phyloP scores from a whole-genome alignment of 495 filamentous ascomycete genomes.

The Pyrenula massariospora region DNA sequence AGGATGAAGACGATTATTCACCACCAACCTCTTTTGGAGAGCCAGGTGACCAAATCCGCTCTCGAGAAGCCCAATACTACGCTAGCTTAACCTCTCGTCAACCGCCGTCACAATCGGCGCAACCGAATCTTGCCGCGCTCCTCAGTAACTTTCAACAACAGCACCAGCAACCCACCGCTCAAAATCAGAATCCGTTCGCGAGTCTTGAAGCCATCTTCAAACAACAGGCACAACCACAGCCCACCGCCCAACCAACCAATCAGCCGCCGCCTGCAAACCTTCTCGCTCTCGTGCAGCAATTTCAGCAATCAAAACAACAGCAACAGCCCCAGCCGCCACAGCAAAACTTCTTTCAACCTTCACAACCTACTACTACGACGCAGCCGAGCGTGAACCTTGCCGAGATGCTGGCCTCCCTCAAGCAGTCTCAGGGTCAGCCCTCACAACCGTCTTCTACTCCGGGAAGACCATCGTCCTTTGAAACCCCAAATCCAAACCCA shows the following conservation, averaged over 20 bases:
- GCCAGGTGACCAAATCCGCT: conserved; percentile 25
- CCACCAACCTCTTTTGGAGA: conserved; percentile 34
- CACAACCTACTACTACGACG: background rate
- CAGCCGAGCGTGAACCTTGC: background rate
- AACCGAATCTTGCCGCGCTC: conserved; percentile 33
- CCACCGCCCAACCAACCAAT: conserved; percentile 2
- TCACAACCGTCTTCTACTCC: background rate
- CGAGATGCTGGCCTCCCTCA: background rate
- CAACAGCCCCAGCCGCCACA: background rate
- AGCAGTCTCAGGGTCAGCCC: background rate
- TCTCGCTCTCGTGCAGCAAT: background rate
- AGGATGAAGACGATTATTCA: conserved; percentile 11
- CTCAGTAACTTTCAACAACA: conserved; percentile 34
- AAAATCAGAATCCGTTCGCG: conserved; percentile 8
- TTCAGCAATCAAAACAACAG: background rate
- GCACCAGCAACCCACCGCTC: conserved; percentile 13
- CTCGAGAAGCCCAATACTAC: conserved; percentile 33
- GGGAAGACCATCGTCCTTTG: background rate
- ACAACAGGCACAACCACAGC: conserved; percentile 17
- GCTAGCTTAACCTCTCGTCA: conserved; percentile 9
- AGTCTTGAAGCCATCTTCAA: conserved; percentile 37
- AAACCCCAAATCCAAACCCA: background rate
- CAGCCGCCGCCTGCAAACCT: background rate
- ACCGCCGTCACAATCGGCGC: conserved; percentile 16
- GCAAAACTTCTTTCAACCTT: too few relatives aligned